Percentiles rank a stretch among this genome's conserved stretches.
Conservation (phyloP, 768 basidiomycete species). For the Pulveroboletus sp. region DNA sequence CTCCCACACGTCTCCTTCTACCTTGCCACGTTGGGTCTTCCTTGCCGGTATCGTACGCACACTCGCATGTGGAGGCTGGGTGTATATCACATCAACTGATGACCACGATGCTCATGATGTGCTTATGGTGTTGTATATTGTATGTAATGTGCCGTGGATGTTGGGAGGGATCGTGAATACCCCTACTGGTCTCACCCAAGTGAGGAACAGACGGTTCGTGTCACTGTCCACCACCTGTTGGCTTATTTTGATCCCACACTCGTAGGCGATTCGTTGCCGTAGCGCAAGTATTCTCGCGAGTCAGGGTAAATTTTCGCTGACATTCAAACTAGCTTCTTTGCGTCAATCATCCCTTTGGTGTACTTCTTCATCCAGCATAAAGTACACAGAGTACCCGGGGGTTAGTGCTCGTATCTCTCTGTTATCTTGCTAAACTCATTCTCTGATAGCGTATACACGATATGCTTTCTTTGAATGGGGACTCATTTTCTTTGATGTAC, state of each 20-base stretch:
- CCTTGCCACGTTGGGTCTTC: constrained; percentile 49
- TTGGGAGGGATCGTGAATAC: constrained; percentile 58
- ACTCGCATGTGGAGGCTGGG: constrained; percentile 85
- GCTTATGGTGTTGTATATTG: constrained; percentile 83
- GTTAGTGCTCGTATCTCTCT: constrained; percentile 35
- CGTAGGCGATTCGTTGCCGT: constrained; percentile 50
- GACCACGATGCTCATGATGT: constrained; percentile 82
- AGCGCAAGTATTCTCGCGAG: constrained; percentile 30
- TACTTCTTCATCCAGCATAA: constrained; percentile 88
- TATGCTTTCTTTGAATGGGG: constrained; percentile 90
- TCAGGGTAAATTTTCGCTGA: neutral
- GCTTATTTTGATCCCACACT: neutral
- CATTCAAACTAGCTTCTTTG: constrained; percentile 55
- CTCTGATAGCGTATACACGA: constrained; percentile 65
- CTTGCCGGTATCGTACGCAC: constrained; percentile 66
- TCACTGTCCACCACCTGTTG: neutral
- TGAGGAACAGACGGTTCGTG: constrained; percentile 51
- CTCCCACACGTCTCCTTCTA: constrained; percentile 39
- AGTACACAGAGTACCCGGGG: constrained; percentile 71
- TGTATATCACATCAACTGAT: constrained; percentile 82
- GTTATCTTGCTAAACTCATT: neutral
- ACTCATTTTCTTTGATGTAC: constrained; percentile 67
- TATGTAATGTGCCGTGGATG: constrained; percentile 90
- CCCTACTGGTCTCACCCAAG: constrained; percentile 32
- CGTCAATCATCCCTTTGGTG: constrained; percentile 62